These are phyloP conservation scores for Hypoxylon sp. DNA, from an alignment of 2,329 filamentous ascomycete species.

Conservation along the genomic window DNA sequence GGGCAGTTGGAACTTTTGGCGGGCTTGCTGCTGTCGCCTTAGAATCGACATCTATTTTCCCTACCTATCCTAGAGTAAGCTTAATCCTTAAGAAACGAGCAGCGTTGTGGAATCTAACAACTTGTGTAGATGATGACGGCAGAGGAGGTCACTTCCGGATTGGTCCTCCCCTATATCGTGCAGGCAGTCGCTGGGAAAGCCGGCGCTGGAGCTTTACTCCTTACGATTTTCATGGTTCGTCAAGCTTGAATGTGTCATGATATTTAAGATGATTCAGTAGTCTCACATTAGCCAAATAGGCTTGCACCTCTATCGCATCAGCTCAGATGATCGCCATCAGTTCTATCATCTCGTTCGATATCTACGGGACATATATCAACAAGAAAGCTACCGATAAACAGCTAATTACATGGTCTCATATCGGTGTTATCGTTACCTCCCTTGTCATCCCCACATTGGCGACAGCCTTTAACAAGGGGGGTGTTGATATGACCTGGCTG, in stretches of 20 bases:
- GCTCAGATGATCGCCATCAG: slow-evolving; percentile 69
- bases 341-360: slow-evolving; percentile 68
- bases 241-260: neutral
- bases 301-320: slow-evolving; percentile 60
- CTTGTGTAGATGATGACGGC: slow-evolving; percentile 63
- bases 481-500: slow-evolving; percentile 68
- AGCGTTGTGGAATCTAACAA: neutral
- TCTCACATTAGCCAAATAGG: slow-evolving; percentile 64
- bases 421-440: slow-evolving; percentile 67
- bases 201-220: slow-evolving; percentile 76
- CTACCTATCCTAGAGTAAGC: slow-evolving; percentile 65
- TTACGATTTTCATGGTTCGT: slow-evolving; percentile 80
- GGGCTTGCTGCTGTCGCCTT: slow-evolving; percentile 61
- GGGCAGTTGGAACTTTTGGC: slow-evolving; percentile 67
- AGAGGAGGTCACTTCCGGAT: slow-evolving; percentile 75
- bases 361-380: slow-evolving; percentile 67
- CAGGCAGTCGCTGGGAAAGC: slow-evolving; percentile 79
- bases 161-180: slow-evolving; percentile 79
- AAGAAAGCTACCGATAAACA: slow-evolving; percentile 62
- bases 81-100: neutral
- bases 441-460: slow-evolving; percentile 67
- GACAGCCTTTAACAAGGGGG: slow-evolving; percentile 68
- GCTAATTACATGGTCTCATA: slow-evolving; percentile 67
- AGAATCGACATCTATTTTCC: slow-evolving; percentile 65
- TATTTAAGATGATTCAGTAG: neutral